These are phyloP conservation scores for Linnemannia zychae DNA, from an alignment of 192 early-diverging fungal species.

Conservation along the genomic window DNA sequence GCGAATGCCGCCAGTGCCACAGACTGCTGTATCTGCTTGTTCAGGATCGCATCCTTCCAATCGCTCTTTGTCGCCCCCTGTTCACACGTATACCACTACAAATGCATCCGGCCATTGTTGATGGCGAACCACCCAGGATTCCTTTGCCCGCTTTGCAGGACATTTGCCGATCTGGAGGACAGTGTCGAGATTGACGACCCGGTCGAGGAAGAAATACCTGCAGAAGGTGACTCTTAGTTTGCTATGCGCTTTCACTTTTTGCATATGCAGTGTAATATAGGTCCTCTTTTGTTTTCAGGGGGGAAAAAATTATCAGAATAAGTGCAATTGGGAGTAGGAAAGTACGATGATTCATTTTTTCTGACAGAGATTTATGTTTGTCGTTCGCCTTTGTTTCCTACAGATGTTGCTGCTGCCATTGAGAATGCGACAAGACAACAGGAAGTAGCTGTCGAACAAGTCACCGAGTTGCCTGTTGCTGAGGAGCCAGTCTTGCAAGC, in stretches of 20 bases:
- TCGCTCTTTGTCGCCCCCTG: conserved; percentile 97
- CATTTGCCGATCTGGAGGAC: conserved; percentile 91
- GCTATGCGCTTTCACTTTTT: conserved; percentile 1
- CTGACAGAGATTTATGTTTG: not conserved
- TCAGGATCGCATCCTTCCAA: conserved; percentile 87
- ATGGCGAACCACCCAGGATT: conserved; percentile 78
- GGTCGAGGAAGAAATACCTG: conserved; percentile 48
- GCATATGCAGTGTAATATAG: conserved; percentile 4
- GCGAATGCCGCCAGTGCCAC: conserved; percentile 55
- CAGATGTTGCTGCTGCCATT: conserved; percentile 37
- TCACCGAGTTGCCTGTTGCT: not conserved
- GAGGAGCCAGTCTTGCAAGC: conserved; percentile 6
- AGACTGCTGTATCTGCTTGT: conserved; percentile 94
- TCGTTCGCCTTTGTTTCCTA: not conserved
- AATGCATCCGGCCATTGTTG: conserved; percentile 89
- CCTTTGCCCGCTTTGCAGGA: conserved; percentile 91
- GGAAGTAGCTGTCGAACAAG: conserved; percentile 8
- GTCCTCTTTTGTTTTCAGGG: not conserved
- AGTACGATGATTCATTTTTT: not conserved
- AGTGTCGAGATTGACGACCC: conserved; percentile 56
- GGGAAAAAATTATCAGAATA: not conserved
- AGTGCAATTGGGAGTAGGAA: not conserved
- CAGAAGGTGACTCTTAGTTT: conserved; percentile 43
- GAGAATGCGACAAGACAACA: conserved; percentile 21
- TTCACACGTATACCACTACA: conserved; percentile 94